Evolutionary conservation across 352 stramenopile species (phyloP), one percentile per base, ranked within the genome.

Genomic region (Phytophthora citrophthora): DNA sequence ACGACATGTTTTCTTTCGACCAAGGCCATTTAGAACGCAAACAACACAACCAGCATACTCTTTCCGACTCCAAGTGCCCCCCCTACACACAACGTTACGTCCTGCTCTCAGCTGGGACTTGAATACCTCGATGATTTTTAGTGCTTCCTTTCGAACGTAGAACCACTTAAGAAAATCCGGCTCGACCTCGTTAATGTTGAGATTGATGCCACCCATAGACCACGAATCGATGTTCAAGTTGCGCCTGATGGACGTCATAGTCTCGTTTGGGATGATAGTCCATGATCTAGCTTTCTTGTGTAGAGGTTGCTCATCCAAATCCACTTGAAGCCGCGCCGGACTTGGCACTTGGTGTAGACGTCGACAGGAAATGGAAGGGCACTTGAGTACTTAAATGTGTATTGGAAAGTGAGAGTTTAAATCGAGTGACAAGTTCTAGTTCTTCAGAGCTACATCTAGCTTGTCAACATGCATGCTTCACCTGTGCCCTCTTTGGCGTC

Each of bases 81-180:
- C 68, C 47, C 67, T 27, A 62, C 69, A 72, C 68, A 72, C 68
- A 62, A 43, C 56, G 32, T 43, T 47, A 16, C 57, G 43, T 2
- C 50, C 41, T 38, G 8, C 15, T 64, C 61, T 46, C 61, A 65
- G 61, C 12, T 59, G 26, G 43, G 24, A 23, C 1, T 60, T 53
- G 50, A 68, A 67, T 53, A 76, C 34, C 53, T 76, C 54, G 53
- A 76, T 50, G 29, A 77, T 73, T 40, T 74, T 57, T 29, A 65
- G 53, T 7, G 40, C 61, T 58, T 73, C 63, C 58, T 70, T 61
- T 27, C 68, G 63, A 66, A 65, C 68, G 34, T 74, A 77, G 26
- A 74, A 77, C 54, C 59, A 74, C 18, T 61, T 50, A 20, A 54
- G 68, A 16, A 77, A 77, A 68, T 74, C 63, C 23, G 63, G n/a